Evolutionary conservation across 1,284 basidiomycete genomes (phyloP), one percentile per base, ranked within the genome.

Genomic region (Spongiforma sp.): DNA sequence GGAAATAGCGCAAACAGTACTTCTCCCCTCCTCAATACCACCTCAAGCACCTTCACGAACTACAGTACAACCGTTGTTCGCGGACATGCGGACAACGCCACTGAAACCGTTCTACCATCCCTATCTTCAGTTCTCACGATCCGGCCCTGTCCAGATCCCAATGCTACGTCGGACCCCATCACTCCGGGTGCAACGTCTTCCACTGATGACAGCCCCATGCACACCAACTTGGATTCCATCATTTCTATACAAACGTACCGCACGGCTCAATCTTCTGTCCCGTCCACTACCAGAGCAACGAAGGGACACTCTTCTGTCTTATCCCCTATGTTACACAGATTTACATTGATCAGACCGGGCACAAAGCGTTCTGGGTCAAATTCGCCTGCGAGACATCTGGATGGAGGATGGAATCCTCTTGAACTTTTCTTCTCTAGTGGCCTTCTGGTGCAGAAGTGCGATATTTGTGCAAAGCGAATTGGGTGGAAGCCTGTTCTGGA

Each of bases 401-500:
- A 80, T 46, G 77, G 77, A 24, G 79, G 83, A 1, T 93, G 90
- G 90, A 91, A 86, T 69, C 90, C 93, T 15, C 82, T 94, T 57
- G 92, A 93, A 57, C 81, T 93, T 69, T 86, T 94, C 71, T 91
- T 90, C 76, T 88, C 87, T 17, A 89, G 87, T 71, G 87, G 85
- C 8, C 75, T 91, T 55, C 75, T 92, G 36, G 86, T 86, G 4
- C 84, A 87, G 52, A 94, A 91, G 74, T 96, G 94, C 72, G 91
- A 93, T 73, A 81, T 95, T 12, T 96, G 94, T 72, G 73, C 76
- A 57, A 96, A 95, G 82, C 81, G 91, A 57, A 82, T 96, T 55
- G 93, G 94, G 19, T 91, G 91, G 87, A 94, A 94, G 73, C 89
- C 93, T 26, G 87, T 91, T 34, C 78, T 96, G 34, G 89, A 93